Evolutionary conservation across 169 alveolate genomes (phyloP), one percentile per base, ranked within the genome.

Genomic region (Cryptosporidium canis): DNA sequence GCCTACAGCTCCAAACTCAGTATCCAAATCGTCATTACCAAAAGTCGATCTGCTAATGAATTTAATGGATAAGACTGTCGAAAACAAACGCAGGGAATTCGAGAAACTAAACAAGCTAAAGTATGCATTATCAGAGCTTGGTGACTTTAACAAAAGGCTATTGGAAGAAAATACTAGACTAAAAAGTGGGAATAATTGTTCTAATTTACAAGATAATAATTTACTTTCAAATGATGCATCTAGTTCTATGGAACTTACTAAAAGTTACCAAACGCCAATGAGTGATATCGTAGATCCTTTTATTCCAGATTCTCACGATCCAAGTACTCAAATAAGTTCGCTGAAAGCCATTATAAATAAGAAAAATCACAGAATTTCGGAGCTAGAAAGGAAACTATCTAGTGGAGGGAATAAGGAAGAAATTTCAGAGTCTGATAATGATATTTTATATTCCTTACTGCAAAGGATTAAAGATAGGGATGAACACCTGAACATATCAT

Each of bases 51-150:
- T 77, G 56, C 61, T 77, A 21, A 77, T 77, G 39, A 77, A 29
- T 77, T 77, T 77, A 33, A 77, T 77, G 87, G 87, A 63, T 39
- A 55, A 61, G 18, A 77, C 87, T 4, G 87, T 77, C 21, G 87
- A 77, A 58, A 77, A 43, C 29, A 77, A 77, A 27, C 39, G 72
- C 5, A 35, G 12, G 24, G 87, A 77, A 41, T 77, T 77, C 27
- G 87, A 77, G n/a, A 77, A 77, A 43, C 58, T 77, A 12, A 77
- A 55, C 37, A 55, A 61, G 24, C 72, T 77, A 1, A 77, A 77
- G 14, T 56, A 31, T 3, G 87, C 71, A 24, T 77, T 77, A n/a
- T 77, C 87, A 3, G 87, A 77, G 47, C 61, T 77, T 29, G 87
- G 87, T 2, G 72, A 77, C 31, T 77, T 77, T 31, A 77, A 77